Base-by-base conservation (phyloP, 2,329 filamentous ascomycete genomes). In the Aspergillus japonicus region DNA sequence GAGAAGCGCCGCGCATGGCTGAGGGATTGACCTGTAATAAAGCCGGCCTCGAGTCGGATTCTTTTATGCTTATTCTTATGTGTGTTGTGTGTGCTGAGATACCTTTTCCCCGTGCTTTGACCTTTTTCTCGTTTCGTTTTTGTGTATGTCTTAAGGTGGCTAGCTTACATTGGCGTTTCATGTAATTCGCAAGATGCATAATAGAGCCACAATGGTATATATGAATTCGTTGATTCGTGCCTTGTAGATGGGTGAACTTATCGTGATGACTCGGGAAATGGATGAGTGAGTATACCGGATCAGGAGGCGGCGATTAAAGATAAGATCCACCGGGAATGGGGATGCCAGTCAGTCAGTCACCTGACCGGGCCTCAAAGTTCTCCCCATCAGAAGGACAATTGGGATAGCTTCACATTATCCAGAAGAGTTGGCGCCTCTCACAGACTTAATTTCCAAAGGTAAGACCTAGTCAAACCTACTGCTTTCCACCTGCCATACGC, bases 1-100 rank as follows among this genome's bases (percentile, higher is more conserved):
- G 92, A 97, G 81, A 98, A 96, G 80, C 84, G 93, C 62, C 83
- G 93, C 65, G 94, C 92, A 10, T 99, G 95, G 92, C 77, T 98
- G 70, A 83, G 88, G 69, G 93, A 96, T 77, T 97, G 79, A 35
- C 11, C 33, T 35, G 12, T 29, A 7, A 35, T 16, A 6, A 5
- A 35, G 11, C 33, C 12, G 11, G 11, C 14, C 10, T 35, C 33
- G 4, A 16, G 33, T 35, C 33, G 11, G 11, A 4, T 48, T 14
- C 42, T 26, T 44, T 23, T 26, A 23, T 23, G 23, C 42, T 52
- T 51, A 33, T 50, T 64, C 7, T 29, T 10, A 29, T 29, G 23
- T 29, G 26, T 62, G 39, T 65, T 60, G 49, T 54, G 49, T 54
- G 53, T 33, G 39, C 59, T 64, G 59, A 59, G 56, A 60, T 64